Evolutionary conservation across 2,329 filamentous ascomycete species (phyloP), one percentile per base, ranked within the genome.

Genomic region (Calonectria montana): DNA sequence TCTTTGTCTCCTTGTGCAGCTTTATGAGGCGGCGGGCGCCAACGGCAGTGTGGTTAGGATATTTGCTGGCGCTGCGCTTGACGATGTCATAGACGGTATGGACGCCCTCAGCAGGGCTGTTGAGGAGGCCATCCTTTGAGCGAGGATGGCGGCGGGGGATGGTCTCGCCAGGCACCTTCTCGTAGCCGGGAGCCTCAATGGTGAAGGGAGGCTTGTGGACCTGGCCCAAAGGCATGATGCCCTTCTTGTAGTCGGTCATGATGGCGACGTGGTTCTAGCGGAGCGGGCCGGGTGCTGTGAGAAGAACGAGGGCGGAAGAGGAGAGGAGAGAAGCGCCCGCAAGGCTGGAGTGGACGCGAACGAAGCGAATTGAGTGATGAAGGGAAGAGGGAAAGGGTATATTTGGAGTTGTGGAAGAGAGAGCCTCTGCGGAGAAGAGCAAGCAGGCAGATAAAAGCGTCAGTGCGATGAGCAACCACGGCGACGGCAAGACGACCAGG

Each of bases 1-100:
- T 97, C 87, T 96, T 97, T 77, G 90, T 92, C 87, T 98, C 95
- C 79, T 90, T 90, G 84, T 97, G 95, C 57, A 92, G 91, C 83
- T 92, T 88, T 84, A 98, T 83, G 70, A 97, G 88, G 82, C 90
- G 92, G 74, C 95, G 92, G 79, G 88, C 89, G 77, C 94, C 95
- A 73, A 94, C 87, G 71, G 91, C 92, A 71, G 89, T 88, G 79
- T 91, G 88, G 80, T 91, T 89, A 71, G 89, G 88, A 80, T 91
- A 92, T 72, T 89, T 84, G 67, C 87, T 87, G 50, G 93, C 92
- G 77, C 92, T 92, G 78, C 91, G 89, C 80, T 89, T 89, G 79
- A 97, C 87, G 75, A 97, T 90, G 79, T 97, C 94, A 85, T 91
- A 97, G 77, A 95, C 90, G 67, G 95, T 98, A 76, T 88, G 86